Base-by-base conservation (phyloP, 768 basidiomycete genomes). In the Suillus subaureus region DNA sequence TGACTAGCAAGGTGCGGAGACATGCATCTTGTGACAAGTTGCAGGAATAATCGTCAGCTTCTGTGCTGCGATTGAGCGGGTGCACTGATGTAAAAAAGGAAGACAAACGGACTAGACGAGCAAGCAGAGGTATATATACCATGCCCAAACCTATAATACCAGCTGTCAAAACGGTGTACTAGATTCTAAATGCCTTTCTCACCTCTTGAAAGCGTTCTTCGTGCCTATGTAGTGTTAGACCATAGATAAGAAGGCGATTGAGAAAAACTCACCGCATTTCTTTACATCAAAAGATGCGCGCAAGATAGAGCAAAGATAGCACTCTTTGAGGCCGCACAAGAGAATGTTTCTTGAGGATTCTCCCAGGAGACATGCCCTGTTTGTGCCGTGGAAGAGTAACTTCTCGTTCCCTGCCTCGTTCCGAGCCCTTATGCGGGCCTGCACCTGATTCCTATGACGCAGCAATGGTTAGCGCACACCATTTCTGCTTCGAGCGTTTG, bases 331-430 rank as follows among this genome's bases (percentile, higher is more conserved):
- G 56, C 71, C 68, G 67, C 89, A 90, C 16, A 85, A 78, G n/a
- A 81, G 75, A 28, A 82, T 75, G 43, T 83, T 79, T 54, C 73
- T 76, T 11, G 71, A 73, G 26, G 82, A 82, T 60, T 90, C 89
- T n/a, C 81, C 89, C 9, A 90, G 67, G 4, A 81, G 72, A 69
- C 89, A 90, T 11, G 75, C 78, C 61, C 88, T 82, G 61, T 81
- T 85, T 16, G 88, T 90, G n/a, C 89, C 89, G 73, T 90, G 89
- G 70, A 89, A 90, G 33, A 89, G 80, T 2, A 89, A 75, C 67
- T 82, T 83, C 73, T 90, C 89, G 67, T 85, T 85, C 45, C 80
- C 82, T 61, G 70, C 69, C 54, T 73, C 73, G 43, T 75, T 73
- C 56, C 65, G 73, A 40, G 70, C 70, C 64, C 62, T 70, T 60